Percentiles rank a stretch among this genome's conserved stretches.
Evolutionary conservation across 805 yeast species (phyloP).

Genomic region (Barnettozyma botsteinii): DNA sequence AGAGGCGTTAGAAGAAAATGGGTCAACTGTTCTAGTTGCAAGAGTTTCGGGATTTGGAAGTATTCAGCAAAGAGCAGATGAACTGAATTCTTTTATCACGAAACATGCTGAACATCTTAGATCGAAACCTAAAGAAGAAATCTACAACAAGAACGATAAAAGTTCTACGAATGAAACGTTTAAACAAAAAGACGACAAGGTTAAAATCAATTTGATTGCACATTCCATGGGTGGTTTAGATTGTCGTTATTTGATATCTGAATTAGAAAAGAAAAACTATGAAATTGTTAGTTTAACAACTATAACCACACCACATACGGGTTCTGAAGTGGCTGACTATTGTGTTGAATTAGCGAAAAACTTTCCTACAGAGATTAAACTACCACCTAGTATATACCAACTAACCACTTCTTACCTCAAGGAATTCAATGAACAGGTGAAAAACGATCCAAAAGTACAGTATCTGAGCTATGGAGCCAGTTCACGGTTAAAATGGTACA

Average conservation of each 20-base stretch:
- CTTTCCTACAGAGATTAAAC: slow-evolving; percentile 15
- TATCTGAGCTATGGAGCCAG: slow-evolving; percentile 84
- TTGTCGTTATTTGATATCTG: slow-evolving; percentile 66
- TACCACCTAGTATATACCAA: slow-evolving; percentile 51
- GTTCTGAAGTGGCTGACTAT: slow-evolving; percentile 77
- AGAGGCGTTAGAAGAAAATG: slow-evolving; percentile 50
- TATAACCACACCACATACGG: slow-evolving; percentile 82
- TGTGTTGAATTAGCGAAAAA: slow-evolving; percentile 34
- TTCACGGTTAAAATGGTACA: slow-evolving; percentile 56
- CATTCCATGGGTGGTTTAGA: slow-evolving; percentile 97
- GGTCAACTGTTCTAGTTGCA: slow-evolving; percentile 65
- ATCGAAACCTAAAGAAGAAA: slow-evolving; percentile 19
- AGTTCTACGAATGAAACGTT: slow-evolving; percentile 9
- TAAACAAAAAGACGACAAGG: slow-evolving; percentile 23
- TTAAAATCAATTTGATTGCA: slow-evolving; percentile 69
- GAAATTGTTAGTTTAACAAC: slow-evolving; percentile 75
- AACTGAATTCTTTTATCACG: slow-evolving; percentile 46
- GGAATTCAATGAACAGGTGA: slow-evolving; percentile 46
- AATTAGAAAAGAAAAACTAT: slow-evolving; percentile 39
- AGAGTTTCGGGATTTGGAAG: slow-evolving; percentile 80
- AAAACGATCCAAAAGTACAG: slow-evolving; percentile 53
- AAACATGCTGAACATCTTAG: slow-evolving; percentile 21
- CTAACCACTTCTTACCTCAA: slow-evolving; percentile 51
- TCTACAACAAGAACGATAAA: slow-evolving; percentile 19
- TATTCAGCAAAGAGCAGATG: slow-evolving; percentile 60